Base-by-base conservation (phyloP, 2,329 filamentous ascomycete genomes). In the Lachnellula willkommii region DNA sequence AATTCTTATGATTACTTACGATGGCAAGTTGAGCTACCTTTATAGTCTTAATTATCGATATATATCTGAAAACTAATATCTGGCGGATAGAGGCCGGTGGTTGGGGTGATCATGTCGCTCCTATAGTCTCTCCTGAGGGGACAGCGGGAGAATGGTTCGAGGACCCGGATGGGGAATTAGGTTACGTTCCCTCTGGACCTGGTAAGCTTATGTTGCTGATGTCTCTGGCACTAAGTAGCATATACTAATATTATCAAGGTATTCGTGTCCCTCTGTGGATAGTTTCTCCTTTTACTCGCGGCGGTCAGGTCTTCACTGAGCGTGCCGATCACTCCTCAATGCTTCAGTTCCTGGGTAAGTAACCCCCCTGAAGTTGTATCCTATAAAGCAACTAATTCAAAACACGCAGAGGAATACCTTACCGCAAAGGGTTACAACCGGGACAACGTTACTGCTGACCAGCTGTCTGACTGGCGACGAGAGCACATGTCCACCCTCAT, bases 281-380 rank as follows among this genome's bases (percentile, higher is more conserved):
- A 66, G 71, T 82, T 54, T 81, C 78, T 0, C 79, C 79, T 0
- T 82, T 76, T 72, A 82, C 78, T 0, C 76, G 79, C 8, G 77
- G 77, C 12, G 76, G 75, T 7, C 74, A 75, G 12, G 78, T 82
- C 3, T 80, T 79, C 59, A 79, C 77, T 1, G 79, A 81, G 64
- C 76, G 77, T 47, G 72, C 74, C 5, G 79, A 82, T 62, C 79
- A 82, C 66, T 79, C 73, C 60, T 82, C 79, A 0, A 78, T 80
- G 57, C 77, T 81, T 35, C 65, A 78, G 46, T 81, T 81, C 63
- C 64, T 81, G 1, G 79, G 80, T 66, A 67, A 75, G 61, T 78
- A 75, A 75, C 67, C 76, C 22, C 65, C 63, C 6, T 70, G 73
- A 11, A 72, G 72, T 36, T 14, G 14, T 39, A 28, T 36, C 22